Evolutionary conservation across 2,329 filamentous ascomycete species (phyloP).

Genomic region (Scedosporium dehoogii): DNA sequence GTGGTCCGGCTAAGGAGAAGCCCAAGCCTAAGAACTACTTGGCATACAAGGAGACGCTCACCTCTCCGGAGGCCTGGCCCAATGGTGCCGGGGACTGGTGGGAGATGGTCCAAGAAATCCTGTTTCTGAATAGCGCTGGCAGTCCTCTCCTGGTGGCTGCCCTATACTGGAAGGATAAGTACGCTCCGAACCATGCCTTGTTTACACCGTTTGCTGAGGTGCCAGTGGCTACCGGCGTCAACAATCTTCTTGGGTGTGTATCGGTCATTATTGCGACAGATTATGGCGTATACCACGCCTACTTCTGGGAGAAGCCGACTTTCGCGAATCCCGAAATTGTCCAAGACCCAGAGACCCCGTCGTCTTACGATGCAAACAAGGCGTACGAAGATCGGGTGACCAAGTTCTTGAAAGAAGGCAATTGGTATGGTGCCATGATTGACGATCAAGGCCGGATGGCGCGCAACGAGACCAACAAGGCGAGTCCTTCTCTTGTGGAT

Average conservation of each 20-base stretch:
- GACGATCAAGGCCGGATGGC: not conserved
- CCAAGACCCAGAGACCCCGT: not conserved
- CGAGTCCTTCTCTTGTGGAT: not conserved
- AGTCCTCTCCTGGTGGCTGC: not conserved
- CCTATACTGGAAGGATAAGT: not conserved
- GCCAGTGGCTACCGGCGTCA: not conserved
- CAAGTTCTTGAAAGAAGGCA: slow-evolving; percentile 3
- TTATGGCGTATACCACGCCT: not conserved
- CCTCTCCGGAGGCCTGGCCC: not conserved
- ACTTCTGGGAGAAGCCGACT: slow-evolving; percentile 3
- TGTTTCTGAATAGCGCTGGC: not conserved
- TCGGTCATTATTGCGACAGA: not conserved
- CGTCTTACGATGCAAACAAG: not conserved
- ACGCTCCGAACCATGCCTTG: not conserved
- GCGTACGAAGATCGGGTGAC: slow-evolving; percentile 1
- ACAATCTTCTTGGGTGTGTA: slow-evolving; percentile 1
- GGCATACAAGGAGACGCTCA: not conserved
- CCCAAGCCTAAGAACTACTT: not conserved
- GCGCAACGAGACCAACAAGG: not conserved
- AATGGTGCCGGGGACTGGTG: not conserved
- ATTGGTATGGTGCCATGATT: not conserved
- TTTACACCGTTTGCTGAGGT: not conserved
- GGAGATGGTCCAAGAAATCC: not conserved
- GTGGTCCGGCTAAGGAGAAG: not conserved
- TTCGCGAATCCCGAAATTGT: not conserved